These are phyloP conservation scores for Colletotrichum spinosum DNA, from an alignment of 2,329 filamentous ascomycete genomes.

Conservation along the genomic window DNA sequence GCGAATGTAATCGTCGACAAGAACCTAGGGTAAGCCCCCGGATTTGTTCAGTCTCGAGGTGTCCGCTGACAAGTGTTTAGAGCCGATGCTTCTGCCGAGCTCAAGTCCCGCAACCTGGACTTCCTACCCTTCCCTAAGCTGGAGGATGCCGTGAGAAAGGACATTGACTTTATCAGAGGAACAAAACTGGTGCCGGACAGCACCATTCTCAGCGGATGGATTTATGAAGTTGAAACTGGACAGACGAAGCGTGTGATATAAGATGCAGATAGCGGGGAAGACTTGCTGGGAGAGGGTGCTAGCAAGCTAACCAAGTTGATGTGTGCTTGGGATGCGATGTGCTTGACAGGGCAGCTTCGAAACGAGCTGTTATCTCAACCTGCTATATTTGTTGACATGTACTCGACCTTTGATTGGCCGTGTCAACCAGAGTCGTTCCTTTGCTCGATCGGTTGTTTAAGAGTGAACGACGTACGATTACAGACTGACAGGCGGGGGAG, in stretches of 20 bases:
- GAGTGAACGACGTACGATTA: not conserved
- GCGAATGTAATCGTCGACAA: conserved; percentile 63
- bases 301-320: too few species aligned
- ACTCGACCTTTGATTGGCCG: too few species aligned
- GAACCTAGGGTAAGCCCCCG: conserved; percentile 61
- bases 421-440: too few species aligned
- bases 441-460: too few species aligned
- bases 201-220: conserved; percentile 76
- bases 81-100: conserved; percentile 39
- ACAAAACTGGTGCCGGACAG: conserved; percentile 69
- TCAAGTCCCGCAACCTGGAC: conserved; percentile 53
- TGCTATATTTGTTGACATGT: too few species aligned
- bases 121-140: conserved; percentile 76
- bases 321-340: too few species aligned
- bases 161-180: conserved; percentile 72
- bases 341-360: too few species aligned
- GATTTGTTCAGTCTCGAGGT: conserved; percentile 35
- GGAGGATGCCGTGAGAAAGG: conserved; percentile 72
- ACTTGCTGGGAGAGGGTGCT: not conserved
- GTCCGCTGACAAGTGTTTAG: conserved; percentile 31
- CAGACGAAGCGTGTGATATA: conserved; percentile 50
- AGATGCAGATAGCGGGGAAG: conserved; percentile 38
- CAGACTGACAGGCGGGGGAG: not conserved
- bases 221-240: conserved; percentile 83
- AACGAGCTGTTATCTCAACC: too few species aligned